Percentiles rank a stretch among this genome's conserved stretches.
Evolutionary conservation across 306 rosid species (phyloP).

Genomic region (Benincasa hispida): DNA sequence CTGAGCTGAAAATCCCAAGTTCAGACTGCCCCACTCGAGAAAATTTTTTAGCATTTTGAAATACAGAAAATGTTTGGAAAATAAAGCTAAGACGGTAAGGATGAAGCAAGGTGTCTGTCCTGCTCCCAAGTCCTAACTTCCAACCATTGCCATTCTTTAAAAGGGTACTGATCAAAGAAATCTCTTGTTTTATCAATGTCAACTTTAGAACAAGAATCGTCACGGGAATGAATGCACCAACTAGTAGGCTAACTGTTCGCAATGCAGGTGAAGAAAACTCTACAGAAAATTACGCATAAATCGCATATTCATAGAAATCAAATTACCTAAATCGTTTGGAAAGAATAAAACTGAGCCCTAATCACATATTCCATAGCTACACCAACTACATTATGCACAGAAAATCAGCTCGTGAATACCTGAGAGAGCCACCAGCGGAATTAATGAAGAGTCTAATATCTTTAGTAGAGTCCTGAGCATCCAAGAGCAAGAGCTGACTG

Average conservation of each 20-base stretch:
- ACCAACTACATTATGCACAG: neutral
- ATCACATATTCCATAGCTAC: neutral
- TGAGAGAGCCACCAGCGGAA: conserved; percentile 84
- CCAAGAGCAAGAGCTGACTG: conserved; percentile 76
- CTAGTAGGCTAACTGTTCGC: neutral
- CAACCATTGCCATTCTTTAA: neutral
- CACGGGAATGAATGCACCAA: neutral
- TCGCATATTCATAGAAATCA: neutral
- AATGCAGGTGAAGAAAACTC: neutral
- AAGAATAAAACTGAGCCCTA: neutral
- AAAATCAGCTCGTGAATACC: conserved; percentile 26
- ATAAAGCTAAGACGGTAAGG: neutral
- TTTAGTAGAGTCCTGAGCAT: conserved; percentile 66
- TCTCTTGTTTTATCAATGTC: neutral
- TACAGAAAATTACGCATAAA: neutral
- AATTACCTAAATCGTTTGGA: neutral
- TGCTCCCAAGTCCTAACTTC: neutral
- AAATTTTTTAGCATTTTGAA: neutral
- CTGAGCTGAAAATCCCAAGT: neutral
- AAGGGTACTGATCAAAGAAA: neutral
- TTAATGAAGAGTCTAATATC: conserved; percentile 85
- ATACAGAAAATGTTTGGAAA: neutral
- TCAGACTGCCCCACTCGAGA: neutral
- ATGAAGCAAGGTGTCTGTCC: neutral
- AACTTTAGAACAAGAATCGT: neutral